These are phyloP conservation scores for Citrullus mucosospermus DNA, from an alignment of 306 rosid genomes.

Conservation along the genomic window DNA sequence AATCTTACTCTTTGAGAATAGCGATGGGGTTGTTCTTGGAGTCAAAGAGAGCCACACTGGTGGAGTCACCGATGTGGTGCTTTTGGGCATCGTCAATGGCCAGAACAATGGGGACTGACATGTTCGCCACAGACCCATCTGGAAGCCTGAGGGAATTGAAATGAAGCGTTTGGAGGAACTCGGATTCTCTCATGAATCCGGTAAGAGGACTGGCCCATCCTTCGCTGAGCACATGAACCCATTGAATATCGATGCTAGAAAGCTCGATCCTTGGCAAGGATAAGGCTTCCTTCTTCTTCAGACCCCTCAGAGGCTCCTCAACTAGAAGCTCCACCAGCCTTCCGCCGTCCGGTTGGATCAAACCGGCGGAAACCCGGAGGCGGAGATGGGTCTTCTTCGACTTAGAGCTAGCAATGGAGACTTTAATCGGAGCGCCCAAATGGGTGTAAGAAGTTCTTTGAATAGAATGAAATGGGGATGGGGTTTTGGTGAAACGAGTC, in stretches of 20 bases:
- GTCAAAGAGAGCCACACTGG: constrained; percentile 67
- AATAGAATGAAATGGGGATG: constrained; percentile 27
- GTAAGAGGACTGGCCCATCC: constrained; percentile 92
- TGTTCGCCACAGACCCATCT: constrained; percentile 71
- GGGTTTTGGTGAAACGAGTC: constrained; percentile 31
- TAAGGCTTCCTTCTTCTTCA: constrained; percentile 53
- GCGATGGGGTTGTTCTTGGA: constrained; percentile 50
- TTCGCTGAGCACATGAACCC: constrained; percentile 94
- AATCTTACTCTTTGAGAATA: constrained; percentile 64
- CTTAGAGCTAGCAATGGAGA: constrained; percentile 12
- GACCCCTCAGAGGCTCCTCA: constrained; percentile 26
- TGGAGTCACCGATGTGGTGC: constrained; percentile 53
- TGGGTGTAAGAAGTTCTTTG: constrained; percentile 27
- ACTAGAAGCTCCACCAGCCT: constrained; percentile 73
- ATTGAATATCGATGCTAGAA: constrained; percentile 55
- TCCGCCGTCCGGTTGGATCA: constrained; percentile 95
- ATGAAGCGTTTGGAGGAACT: constrained; percentile 99
- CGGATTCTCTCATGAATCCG: constrained; percentile 91
- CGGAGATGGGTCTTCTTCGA: constrained; percentile 11
- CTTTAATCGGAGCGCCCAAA: constrained; percentile 24
- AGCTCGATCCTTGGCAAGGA: constrained; percentile 55
- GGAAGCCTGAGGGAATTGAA: constrained; percentile 71
- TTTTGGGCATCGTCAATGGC: constrained; percentile 84
- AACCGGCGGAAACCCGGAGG: constrained; percentile 42
- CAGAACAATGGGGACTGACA: constrained; percentile 89